Conservation (phyloP, 306 rosid genomes). For the Betula pendula region DNA sequence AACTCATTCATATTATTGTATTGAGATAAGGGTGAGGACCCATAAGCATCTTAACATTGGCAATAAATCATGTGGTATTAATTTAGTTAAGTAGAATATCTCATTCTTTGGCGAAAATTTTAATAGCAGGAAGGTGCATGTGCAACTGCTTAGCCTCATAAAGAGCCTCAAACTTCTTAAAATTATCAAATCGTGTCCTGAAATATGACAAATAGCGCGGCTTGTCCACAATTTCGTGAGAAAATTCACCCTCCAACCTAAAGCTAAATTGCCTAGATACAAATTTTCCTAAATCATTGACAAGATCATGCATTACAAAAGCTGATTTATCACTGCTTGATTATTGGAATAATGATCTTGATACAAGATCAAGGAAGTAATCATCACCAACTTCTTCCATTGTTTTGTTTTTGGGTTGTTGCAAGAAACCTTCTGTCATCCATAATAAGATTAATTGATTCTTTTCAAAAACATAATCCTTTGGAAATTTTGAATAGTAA, state of each 20-base stretch:
- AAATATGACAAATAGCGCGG: slow-evolving; percentile 36
- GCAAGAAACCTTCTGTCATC: slow-evolving; percentile 46
- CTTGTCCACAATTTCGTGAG: background rate
- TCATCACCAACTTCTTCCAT: slow-evolving; percentile 30
- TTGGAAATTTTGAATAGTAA: slow-evolving; percentile 29
- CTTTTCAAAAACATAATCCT: slow-evolving; percentile 26
- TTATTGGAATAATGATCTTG: slow-evolving; percentile 37
- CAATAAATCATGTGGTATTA: slow-evolving; percentile 8
- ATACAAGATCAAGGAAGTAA: slow-evolving; percentile 32
- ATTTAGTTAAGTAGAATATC: background rate
- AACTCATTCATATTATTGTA: slow-evolving; percentile 4
- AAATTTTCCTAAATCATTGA: slow-evolving; percentile 40
- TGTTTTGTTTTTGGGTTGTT: background rate
- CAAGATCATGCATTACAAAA: slow-evolving; percentile 40
- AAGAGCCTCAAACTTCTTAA: slow-evolving; percentile 27
- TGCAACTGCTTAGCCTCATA: slow-evolving; percentile 16
- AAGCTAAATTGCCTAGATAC: slow-evolving; percentile 16
- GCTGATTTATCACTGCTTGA: background rate
- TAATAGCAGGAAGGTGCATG: slow-evolving; percentile 27
- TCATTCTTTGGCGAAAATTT: background rate
- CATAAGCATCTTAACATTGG: slow-evolving; percentile 14
- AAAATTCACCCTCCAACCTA: slow-evolving; percentile 1
- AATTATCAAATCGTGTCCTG: slow-evolving; percentile 20
- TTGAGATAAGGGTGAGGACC: slow-evolving; percentile 16
- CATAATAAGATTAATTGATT: slow-evolving; percentile 32